Evolutionary conservation across 805 yeast genomes (phyloP).

Genomic region (Priceomyces melissophilus): DNA sequence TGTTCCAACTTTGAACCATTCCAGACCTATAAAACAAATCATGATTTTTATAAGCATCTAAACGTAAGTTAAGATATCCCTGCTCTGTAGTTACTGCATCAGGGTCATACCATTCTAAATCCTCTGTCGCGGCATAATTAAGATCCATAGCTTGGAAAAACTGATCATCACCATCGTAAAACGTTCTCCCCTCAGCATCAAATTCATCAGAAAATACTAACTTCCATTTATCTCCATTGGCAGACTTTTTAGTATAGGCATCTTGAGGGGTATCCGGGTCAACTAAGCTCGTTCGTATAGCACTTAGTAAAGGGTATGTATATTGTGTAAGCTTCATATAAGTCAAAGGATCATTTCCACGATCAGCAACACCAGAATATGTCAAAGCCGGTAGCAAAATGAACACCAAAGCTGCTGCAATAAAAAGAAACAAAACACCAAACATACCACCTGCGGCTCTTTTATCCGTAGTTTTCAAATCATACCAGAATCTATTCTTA

Average conservation of each 20-base stretch:
- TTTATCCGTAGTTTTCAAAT: slow-evolving; percentile 63
- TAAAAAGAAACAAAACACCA: slow-evolving; percentile 55
- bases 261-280: slow-evolving; percentile 69
- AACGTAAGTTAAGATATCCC: slow-evolving; percentile 63
- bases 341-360: slow-evolving; percentile 19
- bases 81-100: slow-evolving; percentile 78
- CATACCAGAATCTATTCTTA: slow-evolving; percentile 60
- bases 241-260: slow-evolving; percentile 48
- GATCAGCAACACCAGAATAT: slow-evolving; percentile 61
- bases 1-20: slow-evolving; percentile 91
- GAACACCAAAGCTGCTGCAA: slow-evolving; percentile 65
- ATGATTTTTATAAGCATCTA: slow-evolving; percentile 85
- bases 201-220: slow-evolving; percentile 91
- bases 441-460: slow-evolving; percentile 58
- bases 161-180: slow-evolving; percentile 88
- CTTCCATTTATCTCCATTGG: slow-evolving; percentile 64
- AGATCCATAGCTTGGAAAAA: slow-evolving; percentile 84
- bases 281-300: slow-evolving; percentile 56
- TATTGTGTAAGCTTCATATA: slow-evolving; percentile 52
- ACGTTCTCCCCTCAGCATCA: slow-evolving; percentile 83
- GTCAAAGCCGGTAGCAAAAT: slow-evolving; percentile 81
- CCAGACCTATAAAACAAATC: slow-evolving; percentile 81
- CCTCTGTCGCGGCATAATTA: slow-evolving; percentile 82
- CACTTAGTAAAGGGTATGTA: slow-evolving; percentile 51
- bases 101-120: slow-evolving; percentile 94